Evolutionary conservation across 768 basidiomycete species (phyloP).

Genomic region (Paxillus involutus): DNA sequence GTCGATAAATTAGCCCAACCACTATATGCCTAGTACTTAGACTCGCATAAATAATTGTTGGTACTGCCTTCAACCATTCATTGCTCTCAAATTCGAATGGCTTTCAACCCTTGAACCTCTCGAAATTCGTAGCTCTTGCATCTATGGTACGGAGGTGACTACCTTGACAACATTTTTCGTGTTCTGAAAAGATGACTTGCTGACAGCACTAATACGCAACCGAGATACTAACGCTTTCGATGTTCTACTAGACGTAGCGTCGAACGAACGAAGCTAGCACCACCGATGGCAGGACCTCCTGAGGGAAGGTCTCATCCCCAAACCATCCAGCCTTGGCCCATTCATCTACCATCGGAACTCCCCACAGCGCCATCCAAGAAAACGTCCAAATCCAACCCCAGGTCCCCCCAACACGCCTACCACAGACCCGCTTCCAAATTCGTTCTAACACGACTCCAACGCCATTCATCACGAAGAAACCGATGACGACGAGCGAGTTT

Average conservation of each 20-base stretch:
- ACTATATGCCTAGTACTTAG: too few species aligned
- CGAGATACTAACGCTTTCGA: not conserved
- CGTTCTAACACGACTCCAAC: slow-evolving; percentile 52
- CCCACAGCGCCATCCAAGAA: slow-evolving; percentile 50
- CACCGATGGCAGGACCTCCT: slow-evolving; percentile 6
- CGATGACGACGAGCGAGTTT: slow-evolving; percentile 39
- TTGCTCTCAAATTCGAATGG: too few species aligned
- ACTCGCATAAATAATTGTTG: too few species aligned
- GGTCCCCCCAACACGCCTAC: slow-evolving; percentile 44
- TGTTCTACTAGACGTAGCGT: not conserved
- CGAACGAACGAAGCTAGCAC: slow-evolving; percentile 25
- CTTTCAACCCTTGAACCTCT: too few species aligned
- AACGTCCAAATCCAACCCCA: slow-evolving; percentile 53
- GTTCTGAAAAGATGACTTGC: too few species aligned
- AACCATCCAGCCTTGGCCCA: slow-evolving; percentile 19
- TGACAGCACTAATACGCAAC: too few species aligned
- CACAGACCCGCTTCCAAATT: slow-evolving; percentile 41
- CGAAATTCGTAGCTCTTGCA: too few species aligned
- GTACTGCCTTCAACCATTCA: too few species aligned
- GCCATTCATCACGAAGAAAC: slow-evolving; percentile 57
- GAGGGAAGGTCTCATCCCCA: slow-evolving; percentile 7
- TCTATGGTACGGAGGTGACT: too few species aligned
- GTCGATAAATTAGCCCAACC: too few species aligned
- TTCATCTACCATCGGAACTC: slow-evolving; percentile 46
- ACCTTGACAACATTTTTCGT: too few species aligned